Evolutionary conservation across 768 basidiomycete genomes (phyloP).

Genomic region (Gymnopilus dilepis): DNA sequence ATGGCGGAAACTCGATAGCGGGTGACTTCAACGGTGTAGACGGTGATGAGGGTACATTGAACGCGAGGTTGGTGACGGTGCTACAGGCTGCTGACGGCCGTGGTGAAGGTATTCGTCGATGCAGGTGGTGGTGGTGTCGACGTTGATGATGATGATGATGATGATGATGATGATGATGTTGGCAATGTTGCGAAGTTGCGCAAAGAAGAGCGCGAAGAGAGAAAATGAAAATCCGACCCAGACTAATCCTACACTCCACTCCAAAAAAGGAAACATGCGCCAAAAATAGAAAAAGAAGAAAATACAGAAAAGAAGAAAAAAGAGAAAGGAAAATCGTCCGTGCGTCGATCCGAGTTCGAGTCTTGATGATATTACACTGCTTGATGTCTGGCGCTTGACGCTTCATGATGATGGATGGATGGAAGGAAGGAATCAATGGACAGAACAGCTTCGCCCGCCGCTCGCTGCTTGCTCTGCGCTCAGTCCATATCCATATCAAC

Average conservation of each 20-base stretch:
- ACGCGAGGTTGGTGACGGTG: no score
- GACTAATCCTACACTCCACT: no score
- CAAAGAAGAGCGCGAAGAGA: neutral
- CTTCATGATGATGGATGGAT: neutral
- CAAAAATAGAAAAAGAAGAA: conserved; percentile 4
- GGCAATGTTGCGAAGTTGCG: neutral
- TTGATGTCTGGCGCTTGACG: neutral
- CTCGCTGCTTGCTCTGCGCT: neutral
- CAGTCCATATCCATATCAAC: conserved; percentile 64
- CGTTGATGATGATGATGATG: neutral
- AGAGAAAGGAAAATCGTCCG: conserved; percentile 7
- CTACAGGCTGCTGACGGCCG: no score
- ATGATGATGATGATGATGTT: neutral
- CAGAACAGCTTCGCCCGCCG: no score
- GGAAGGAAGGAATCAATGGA: neutral
- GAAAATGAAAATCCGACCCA: neutral
- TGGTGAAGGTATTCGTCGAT: no score
- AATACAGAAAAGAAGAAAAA: conserved; percentile 2
- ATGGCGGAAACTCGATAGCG: neutral
- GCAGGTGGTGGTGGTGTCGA: neutral
- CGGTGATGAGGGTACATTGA: no score
- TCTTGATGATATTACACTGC: neutral
- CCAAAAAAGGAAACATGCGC: conserved; percentile 1
- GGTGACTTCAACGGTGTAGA: neutral
- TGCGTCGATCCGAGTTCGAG: neutral